Base-by-base conservation (phyloP, 345 rosid species). In the Camelina sativa region DNA sequence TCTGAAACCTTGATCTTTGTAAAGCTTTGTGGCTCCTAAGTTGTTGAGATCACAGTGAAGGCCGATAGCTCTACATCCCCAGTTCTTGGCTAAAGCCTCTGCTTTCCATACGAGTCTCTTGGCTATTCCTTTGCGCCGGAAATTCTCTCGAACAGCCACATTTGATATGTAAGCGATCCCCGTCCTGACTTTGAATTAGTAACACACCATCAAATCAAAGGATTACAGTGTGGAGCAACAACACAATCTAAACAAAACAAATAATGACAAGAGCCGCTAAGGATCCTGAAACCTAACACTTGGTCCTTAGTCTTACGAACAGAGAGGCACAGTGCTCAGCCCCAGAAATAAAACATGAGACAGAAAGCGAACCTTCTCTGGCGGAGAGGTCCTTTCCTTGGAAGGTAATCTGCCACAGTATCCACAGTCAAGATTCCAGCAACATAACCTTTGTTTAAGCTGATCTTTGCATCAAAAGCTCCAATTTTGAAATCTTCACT, bases 121-220 rank as follows among this genome's bases (percentile, higher is more conserved):
- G 0, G 91, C 97, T 84, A 92, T 90, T 59, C 97, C 99, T 82
- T 86, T 95, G 58, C 87, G 80, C 1, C 94, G 81, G 78, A 78
- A 92, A 71, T 72, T 84, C 83, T 90, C 94, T 2, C 94, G 79
- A 11, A 95, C 99, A 0, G 96, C 99, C 23, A 92, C 97, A 38
- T 90, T 92, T 7, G 99, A 95, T 84, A 95, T 77, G 80, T 90
- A 95, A 15, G 96, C 99, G 35, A 92, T 83, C 80, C 97, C 97
- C 1, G 91, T 86, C 89, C 99, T 95, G 79, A 44, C n/a, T 44
- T 57, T 17, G 1, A 65, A 55, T 15, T 16, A 32, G 59, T 34
- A 74, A 62, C 55, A 54, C 44, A 32, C 38, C 13, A 64, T 23
- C 71, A 64, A 16, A 65, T 37, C 43, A 30, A 59, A 50, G 2